These are phyloP conservation scores for Centella asiatica DNA, from an alignment of 129 eudicot species.

Conservation along the genomic window DNA sequence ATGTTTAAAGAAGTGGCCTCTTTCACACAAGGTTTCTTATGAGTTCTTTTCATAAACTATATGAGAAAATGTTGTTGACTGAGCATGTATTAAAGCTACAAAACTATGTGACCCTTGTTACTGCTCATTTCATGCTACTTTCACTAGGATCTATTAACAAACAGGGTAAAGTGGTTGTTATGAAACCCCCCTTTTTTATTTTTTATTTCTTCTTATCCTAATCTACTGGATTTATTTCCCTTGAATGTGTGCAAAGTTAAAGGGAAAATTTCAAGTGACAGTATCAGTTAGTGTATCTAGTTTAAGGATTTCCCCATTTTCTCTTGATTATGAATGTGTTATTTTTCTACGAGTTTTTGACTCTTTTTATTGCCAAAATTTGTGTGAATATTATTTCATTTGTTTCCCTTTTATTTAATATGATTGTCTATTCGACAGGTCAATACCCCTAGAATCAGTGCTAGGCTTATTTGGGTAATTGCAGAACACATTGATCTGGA, in stretches of 20 bases:
- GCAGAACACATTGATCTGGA: conserved; percentile 92
- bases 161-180: not conserved
- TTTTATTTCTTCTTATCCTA: not conserved
- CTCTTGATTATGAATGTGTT: not conserved
- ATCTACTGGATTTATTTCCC: not conserved
- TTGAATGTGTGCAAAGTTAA: not conserved
- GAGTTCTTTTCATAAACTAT: not conserved
- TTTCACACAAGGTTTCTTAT: not conserved
- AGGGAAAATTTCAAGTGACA: not conserved
- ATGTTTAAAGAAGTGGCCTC: not conserved
- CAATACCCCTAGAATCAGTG: conserved; percentile 79
- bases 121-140: not conserved
- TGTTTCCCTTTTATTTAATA: conserved; percentile 7
- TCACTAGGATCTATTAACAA: not conserved
- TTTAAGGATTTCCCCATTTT: not conserved
- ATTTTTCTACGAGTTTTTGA: not conserved
- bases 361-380: not conserved
- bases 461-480: conserved; percentile 93
- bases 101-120: not conserved
- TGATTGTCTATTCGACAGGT: conserved; percentile 45
- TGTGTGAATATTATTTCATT: not conserved
- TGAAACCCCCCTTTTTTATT: no score
- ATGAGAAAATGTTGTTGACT: no score
- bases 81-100: not conserved
- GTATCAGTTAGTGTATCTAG: not conserved